These are phyloP conservation scores for Mangifera indica DNA, from an alignment of 345 rosid species.

Conservation along the genomic window DNA sequence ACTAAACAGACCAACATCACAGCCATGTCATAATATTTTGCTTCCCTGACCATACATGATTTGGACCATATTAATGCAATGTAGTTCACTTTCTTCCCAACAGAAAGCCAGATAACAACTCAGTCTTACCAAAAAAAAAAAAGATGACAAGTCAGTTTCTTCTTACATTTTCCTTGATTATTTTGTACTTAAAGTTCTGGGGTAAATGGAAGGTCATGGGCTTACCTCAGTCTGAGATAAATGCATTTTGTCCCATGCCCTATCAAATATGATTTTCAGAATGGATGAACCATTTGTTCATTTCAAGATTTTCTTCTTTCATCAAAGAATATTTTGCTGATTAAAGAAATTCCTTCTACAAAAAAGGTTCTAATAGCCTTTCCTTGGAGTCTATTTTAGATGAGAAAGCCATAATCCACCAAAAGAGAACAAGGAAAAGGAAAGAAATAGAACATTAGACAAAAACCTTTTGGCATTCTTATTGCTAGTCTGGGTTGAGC, in stretches of 20 bases:
- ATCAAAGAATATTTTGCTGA: neutral
- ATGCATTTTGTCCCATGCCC: neutral
- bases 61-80: neutral
- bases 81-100: neutral
- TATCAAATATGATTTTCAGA: neutral
- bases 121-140: no score
- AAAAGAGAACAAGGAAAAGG: neutral
- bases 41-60: neutral
- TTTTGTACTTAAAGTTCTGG: neutral
- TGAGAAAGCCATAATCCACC: neutral
- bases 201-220: neutral
- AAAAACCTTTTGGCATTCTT: neutral
- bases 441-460: neutral
- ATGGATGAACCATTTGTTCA: neutral
- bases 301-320: neutral
- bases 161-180: neutral
- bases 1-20: no score
- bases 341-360: neutral
- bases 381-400: neutral
- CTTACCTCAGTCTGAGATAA: neutral
- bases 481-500: neutral
- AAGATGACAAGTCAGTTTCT: no score
- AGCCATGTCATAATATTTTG: no score
- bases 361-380: neutral
- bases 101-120: neutral